These are phyloP conservation scores for Coemansia sp. DNA, from an alignment of 192 early-diverging fungal genomes.

Conservation along the genomic window DNA sequence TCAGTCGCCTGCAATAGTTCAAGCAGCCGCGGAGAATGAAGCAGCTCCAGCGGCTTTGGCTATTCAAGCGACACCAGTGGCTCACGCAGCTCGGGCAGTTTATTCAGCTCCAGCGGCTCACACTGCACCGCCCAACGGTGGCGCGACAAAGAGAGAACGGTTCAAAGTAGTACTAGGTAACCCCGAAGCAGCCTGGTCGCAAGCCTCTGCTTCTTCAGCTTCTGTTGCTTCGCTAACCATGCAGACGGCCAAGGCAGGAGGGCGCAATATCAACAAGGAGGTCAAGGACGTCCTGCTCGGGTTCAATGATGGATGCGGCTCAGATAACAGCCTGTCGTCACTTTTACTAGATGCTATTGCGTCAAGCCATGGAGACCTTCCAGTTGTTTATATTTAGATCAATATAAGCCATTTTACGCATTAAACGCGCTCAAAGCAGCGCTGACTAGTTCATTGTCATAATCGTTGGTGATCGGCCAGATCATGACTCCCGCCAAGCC, in stretches of 20 bases:
- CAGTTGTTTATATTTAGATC: conserved; percentile 21
- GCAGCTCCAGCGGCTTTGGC: background rate
- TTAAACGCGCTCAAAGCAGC: conserved; percentile 7
- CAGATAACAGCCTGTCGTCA: conserved; percentile 20
- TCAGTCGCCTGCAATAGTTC: background rate
- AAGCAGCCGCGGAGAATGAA: too few species aligned
- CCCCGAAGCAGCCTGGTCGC: background rate
- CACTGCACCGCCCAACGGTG: background rate
- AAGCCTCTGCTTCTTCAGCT: background rate
- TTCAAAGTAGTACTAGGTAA: background rate
- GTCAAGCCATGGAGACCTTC: conserved; percentile 20
- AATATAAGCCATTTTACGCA: background rate
- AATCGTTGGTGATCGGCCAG: conserved; percentile 67
- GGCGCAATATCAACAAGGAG: conserved; percentile 5
- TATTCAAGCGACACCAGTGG: background rate
- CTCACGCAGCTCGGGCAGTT: background rate
- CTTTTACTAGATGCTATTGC: conserved; percentile 29
- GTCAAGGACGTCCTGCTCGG: conserved; percentile 20
- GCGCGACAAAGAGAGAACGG: background rate
- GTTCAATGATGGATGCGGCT: conserved; percentile 6
- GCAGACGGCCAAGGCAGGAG: background rate
- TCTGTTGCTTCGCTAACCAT: background rate
- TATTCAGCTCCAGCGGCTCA: background rate
- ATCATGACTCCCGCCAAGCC: conserved; percentile 70
- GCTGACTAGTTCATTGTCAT: conserved; percentile 55